A percentile compares a stretch with the other conserved stretches of the same genome.
These are phyloP conservation scores for Phtheirospermum japonicum DNA, from an alignment of 257 asterid species.

Conservation along the genomic window DNA sequence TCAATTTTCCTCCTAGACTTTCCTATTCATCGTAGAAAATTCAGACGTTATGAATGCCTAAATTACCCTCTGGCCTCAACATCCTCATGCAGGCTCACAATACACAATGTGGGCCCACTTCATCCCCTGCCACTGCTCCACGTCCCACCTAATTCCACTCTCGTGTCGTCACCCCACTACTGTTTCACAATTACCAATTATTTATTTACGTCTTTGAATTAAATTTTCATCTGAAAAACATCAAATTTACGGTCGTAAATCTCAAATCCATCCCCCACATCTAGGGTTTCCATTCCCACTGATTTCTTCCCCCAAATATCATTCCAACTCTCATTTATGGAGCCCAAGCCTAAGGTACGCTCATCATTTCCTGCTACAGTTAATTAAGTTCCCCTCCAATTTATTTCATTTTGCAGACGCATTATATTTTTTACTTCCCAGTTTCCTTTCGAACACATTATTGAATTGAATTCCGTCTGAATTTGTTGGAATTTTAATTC, in stretches of 20 bases:
- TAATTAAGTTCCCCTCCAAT: conserved; percentile 22
- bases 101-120: conserved; percentile 1
- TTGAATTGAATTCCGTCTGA: conserved; percentile 29
- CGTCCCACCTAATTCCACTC: conserved; percentile 20
- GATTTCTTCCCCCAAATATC: conserved; percentile 24
- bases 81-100: no score
- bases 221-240: background rate
- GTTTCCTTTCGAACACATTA: conserved; percentile 15
- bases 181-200: background rate
- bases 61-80: no score
- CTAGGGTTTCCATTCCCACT: conserved; percentile 35
- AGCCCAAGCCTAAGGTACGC: conserved; percentile 45
- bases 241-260: conserved; percentile 12
- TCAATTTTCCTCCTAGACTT: no score
- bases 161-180: background rate
- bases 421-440: conserved; percentile 18
- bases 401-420: conserved; percentile 22
- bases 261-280: conserved; percentile 20
- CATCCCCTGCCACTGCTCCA: no score
- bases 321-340: conserved; percentile 33
- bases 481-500: conserved; percentile 26
- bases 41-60: no score
- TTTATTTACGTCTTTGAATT: background rate
- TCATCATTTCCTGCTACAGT: conserved; percentile 29
- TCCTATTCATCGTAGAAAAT: no score